Percentiles rank a stretch among this genome's conserved stretches.
These are phyloP conservation scores for Quercus glauca DNA, from an alignment of 306 rosid species.

Conservation along the genomic window DNA sequence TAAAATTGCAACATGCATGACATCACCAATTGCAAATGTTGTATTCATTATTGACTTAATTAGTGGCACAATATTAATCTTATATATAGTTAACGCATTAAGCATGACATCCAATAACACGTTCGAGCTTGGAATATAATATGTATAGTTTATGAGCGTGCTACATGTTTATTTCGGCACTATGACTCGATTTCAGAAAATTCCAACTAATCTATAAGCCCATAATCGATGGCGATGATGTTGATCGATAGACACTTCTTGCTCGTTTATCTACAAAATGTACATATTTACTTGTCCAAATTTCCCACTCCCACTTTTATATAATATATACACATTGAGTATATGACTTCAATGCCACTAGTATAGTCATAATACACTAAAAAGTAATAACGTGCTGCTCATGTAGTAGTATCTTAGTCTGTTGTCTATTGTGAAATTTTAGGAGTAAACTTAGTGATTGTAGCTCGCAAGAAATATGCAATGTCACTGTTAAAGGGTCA, in stretches of 20 bases:
- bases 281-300: not conserved
- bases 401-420: not conserved
- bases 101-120: not conserved
- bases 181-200: slow-evolving; percentile 15
- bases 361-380: too few relatives aligned
- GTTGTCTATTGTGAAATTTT: not conserved
- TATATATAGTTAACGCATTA: not conserved
- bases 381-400: not conserved
- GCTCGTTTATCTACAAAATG: not conserved
- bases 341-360: not conserved
- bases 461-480: not conserved
- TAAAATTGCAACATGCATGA: too few relatives aligned
- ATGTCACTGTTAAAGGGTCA: not conserved
- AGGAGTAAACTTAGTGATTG: too few relatives aligned
- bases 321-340: not conserved
- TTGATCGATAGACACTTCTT: not conserved
- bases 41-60: too few relatives aligned
- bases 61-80: too few relatives aligned
- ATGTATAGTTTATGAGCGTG: not conserved
- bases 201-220: not conserved
- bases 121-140: not conserved
- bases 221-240: not conserved
- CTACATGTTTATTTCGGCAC: not conserved
- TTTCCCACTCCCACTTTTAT: not conserved
- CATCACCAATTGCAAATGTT: too few relatives aligned